Evolutionary conservation across 1,139 yeast genomes (phyloP).

Genomic region (Blastobotrys illinoisensis): DNA sequence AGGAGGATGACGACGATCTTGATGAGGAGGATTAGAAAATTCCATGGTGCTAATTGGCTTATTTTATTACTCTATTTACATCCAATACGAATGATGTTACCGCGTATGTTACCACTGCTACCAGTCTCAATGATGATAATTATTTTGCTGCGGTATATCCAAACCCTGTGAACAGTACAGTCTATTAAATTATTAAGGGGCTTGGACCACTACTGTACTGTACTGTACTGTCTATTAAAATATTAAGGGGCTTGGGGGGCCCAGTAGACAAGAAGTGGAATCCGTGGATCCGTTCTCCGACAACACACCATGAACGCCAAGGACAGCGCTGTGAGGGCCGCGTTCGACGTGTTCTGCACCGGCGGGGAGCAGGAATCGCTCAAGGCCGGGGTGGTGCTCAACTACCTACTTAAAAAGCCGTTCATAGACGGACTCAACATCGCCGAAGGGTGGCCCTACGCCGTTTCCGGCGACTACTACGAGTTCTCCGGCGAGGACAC

Average conservation of each 20-base stretch:
- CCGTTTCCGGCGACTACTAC: neutral
- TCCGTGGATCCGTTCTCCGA: too few relatives aligned
- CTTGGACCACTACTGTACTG: too few relatives aligned
- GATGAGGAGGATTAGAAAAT: slow-evolving; percentile 30
- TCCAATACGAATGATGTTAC: too few relatives aligned
- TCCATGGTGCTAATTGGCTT: neutral
- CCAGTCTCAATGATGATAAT: too few relatives aligned
- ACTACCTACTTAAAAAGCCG: neutral
- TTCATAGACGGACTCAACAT: neutral
- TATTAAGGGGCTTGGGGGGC: too few relatives aligned
- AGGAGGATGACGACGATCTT: slow-evolving; percentile 27
- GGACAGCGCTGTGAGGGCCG: neutral
- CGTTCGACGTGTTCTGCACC: neutral
- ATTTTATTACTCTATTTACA: too few relatives aligned
- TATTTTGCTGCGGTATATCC: too few relatives aligned
- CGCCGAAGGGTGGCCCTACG: neutral
- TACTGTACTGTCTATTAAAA: too few relatives aligned
- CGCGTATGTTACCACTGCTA: too few relatives aligned
- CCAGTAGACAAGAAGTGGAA: too few relatives aligned
- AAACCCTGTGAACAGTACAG: too few relatives aligned
- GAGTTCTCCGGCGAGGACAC: neutral
- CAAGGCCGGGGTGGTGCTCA: neutral
- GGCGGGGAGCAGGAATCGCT: neutral
- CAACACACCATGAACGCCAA: neutral
- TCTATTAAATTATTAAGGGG: too few relatives aligned